Percentiles rank a stretch among this genome's conserved stretches.
Evolutionary conservation across 148 eudicot genomes (phyloP).

Genomic region (Amaranthus hypochondriacus): DNA sequence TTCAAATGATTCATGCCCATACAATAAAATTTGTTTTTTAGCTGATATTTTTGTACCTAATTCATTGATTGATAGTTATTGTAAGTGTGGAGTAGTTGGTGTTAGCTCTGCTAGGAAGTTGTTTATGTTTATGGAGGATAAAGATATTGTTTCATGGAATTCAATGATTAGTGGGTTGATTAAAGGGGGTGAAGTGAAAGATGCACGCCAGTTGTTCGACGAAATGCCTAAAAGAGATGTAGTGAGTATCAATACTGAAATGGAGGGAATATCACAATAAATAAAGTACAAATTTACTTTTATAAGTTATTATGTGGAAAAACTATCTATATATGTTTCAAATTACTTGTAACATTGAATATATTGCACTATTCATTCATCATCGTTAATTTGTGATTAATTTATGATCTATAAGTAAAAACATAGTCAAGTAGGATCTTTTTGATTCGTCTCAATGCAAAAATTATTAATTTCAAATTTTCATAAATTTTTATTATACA

Average conservation of each 20-base stretch:
- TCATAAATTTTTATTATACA: too few relatives aligned
- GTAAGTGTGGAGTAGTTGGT: slow-evolving; percentile 60
- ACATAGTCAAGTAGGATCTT: too few relatives aligned
- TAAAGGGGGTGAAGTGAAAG: slow-evolving; percentile 47
- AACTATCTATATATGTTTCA: too few relatives aligned
- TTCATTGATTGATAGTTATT: slow-evolving; percentile 74
- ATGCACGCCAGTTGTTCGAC: slow-evolving; percentile 64
- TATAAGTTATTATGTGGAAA: too few relatives aligned
- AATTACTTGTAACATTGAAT: too few relatives aligned
- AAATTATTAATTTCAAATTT: too few relatives aligned
- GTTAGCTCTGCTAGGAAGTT: slow-evolving; percentile 48
- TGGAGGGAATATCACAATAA: too few relatives aligned
- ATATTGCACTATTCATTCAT: too few relatives aligned
- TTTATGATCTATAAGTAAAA: too few relatives aligned
- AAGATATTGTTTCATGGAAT: slow-evolving; percentile 78
- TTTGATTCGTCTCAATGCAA: too few relatives aligned
- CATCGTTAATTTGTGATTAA: too few relatives aligned
- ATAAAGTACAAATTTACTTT: too few relatives aligned
- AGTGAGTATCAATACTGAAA: slow-evolving; percentile 45
- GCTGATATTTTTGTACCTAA: slow-evolving; percentile 69
- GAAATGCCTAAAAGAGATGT: slow-evolving; percentile 78
- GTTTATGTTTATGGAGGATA: slow-evolving; percentile 51
- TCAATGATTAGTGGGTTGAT: slow-evolving; percentile 66
- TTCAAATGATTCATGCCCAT: slow-evolving; percentile 63
- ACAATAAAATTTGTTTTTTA: slow-evolving; percentile 50